Percentiles rank a stretch among this genome's conserved stretches.
These are phyloP conservation scores for Cryphonectria nitschkei DNA, from an alignment of 2,329 filamentous ascomycete species.

Conservation along the genomic window DNA sequence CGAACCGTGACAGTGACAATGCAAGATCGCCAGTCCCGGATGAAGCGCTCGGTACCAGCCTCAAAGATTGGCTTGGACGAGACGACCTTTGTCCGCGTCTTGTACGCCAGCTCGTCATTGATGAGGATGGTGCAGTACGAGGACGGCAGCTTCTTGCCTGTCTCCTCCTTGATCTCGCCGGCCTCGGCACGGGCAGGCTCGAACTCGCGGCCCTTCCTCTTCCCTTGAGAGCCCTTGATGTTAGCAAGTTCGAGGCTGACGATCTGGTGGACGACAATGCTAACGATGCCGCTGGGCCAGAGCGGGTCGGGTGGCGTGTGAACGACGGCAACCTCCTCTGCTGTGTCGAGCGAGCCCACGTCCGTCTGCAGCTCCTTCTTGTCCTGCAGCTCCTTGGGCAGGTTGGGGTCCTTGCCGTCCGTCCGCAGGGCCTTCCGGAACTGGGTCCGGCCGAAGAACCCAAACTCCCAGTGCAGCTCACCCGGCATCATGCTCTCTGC, in stretches of 20 bases:
- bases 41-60: constrained; percentile 88
- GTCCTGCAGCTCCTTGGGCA: constrained; percentile 75
- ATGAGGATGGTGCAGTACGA: constrained; percentile 91
- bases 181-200: constrained; percentile 82
- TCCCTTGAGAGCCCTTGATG: constrained; percentile 81
- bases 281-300: constrained; percentile 90
- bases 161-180: constrained; percentile 85
- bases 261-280: constrained; percentile 88
- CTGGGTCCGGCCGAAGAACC: constrained; percentile 89
- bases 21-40: constrained; percentile 88
- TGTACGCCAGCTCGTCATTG: constrained; percentile 88
- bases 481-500: constrained; percentile 89
- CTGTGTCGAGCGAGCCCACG: constrained; percentile 75
- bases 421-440: constrained; percentile 84
- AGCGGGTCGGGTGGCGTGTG: constrained; percentile 94
- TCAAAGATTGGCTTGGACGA: constrained; percentile 97
- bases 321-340: constrained; percentile 80
- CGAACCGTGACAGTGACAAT: constrained; percentile 88
- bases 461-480: constrained; percentile 93
- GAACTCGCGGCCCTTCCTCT: constrained; percentile 81
- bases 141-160: constrained; percentile 77
- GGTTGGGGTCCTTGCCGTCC: constrained; percentile 78
- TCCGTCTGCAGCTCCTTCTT: constrained; percentile 82
- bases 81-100: constrained; percentile 91
- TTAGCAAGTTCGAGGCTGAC: constrained; percentile 93